Conservation (phyloP, 2,329 filamentous ascomycete species). For the Colletotrichum liriopes region DNA sequence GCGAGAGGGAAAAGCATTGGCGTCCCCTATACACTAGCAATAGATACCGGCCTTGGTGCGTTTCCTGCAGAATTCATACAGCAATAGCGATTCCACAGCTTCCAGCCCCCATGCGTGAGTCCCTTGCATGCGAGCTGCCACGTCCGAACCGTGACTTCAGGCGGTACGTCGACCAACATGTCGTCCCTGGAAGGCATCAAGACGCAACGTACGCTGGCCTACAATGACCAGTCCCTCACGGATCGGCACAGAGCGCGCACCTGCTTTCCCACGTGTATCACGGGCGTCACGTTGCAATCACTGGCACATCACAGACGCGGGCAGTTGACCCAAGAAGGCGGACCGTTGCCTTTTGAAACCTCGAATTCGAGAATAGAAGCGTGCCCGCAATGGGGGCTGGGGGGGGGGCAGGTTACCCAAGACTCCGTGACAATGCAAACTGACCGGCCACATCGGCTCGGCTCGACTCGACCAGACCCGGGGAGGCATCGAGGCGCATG, state of each 20-base stretch:
- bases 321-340: background rate
- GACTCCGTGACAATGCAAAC: slow-evolving; percentile 25
- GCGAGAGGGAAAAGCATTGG: background rate
- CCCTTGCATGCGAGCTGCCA: background rate
- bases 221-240: background rate
- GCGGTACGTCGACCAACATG: too few species aligned
- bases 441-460: background rate
- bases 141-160: background rate
- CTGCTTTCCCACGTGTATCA: background rate
- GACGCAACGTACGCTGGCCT: background rate
- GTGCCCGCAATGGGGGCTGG: background rate
- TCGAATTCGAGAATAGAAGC: background rate
- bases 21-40: background rate
- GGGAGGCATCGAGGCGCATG: background rate
- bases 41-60: background rate
- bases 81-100: background rate
- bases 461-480: background rate
- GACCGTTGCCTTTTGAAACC: background rate
- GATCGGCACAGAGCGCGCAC: background rate
- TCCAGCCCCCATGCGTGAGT: background rate
- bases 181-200: background rate
- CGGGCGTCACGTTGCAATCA: background rate
- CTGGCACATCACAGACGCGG: background rate
- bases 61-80: background rate
- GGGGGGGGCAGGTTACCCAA: background rate